Base-by-base conservation (phyloP, 116 monocot species). In the Cymodocea nodosa region DNA sequence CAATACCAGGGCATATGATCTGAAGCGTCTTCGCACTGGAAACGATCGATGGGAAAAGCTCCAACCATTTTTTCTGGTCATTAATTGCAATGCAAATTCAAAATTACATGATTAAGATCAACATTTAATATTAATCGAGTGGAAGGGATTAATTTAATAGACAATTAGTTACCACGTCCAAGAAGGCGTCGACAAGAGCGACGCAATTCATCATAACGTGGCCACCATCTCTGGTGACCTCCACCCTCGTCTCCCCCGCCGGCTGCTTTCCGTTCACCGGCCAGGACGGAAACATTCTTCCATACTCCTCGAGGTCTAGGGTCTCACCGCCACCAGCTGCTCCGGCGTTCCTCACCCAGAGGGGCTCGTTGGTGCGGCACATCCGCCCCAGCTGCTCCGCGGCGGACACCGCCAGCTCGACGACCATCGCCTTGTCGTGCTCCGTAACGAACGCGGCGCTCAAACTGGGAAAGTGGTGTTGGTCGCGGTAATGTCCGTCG, bases 161-260 rank as follows among this genome's bases (percentile, higher is more conserved):
- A 30, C 2, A 1, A 19, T 2, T 62, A 83, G 76, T 85, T 74
- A 98, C 92, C 56, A 85, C 86, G 58, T 98, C 86, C 35, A 98
- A 61, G 65, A 98, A 92, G 61, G 92, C 82, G 57, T 98, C 84
- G 5, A 92, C 92, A 37, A 98, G 52, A 3, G 86, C 86, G 44
- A 98, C 84, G 74, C 92, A 79, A 60, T 98, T 98, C 86, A 98
- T 86, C 50, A 98, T 98, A 8, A 98, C 86, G 22, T 92, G 73
- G 5, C 80, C 79, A 15, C 65, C 79, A 50, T 92, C 92, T 60
- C 92, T 82, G 3, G 85, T 86, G 5, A 69, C 81, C 55, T 92
- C 98, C 9, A 77, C 66, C 69, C 85, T 80, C 25, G 75, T 56
- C 24, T 63, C 79, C 4, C 56, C 55, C 11, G 15, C 39, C n/a